Base-by-base conservation (phyloP, 495 filamentous ascomycete species). In the Podospora fimiseda region DNA sequence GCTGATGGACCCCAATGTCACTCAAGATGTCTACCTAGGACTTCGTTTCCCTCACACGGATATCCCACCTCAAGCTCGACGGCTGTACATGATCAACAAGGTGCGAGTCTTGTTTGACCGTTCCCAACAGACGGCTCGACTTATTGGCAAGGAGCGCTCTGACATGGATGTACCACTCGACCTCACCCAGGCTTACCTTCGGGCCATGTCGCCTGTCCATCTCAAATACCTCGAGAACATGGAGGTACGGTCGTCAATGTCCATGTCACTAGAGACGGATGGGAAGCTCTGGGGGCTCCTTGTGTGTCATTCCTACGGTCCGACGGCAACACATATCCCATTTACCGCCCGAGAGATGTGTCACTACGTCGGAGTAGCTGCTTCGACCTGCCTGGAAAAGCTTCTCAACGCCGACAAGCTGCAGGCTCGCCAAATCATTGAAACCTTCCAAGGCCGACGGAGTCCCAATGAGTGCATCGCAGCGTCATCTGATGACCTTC, bases 271-370 rank as follows among this genome's bases (percentile, higher is more conserved):
- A 52, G 88, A 84, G 51, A 80, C 79, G 1, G 86, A 88, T 56
- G 73, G 77, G 41, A 81, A 89, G 51, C 74, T 92, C 0, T 93
- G 88, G 88, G 89, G 89, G 0, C 70, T 93, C 30, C 87, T 93
- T 37, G 78, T 86, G 1, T 93, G 86, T 50, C 88, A 94, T 59
- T 77, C 80, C 0, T 90, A 92, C 59, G 86, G 80, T 8, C 60
- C 74, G 0, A 72, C 75, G 9, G 86, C 86, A 3, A 90, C 88
- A 78, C 75, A 88, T 33, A 87, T 93, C 0, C 82, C 85, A 0
- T 93, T 93, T 59, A 86, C 87, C 0, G 82, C 90, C 19, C 80
- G 88, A 9, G 90, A 90, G 64, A 86, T 94, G 82, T 91, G 85
- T 57, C 77, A 86, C 22, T 70, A 91, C 22, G 75, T 94, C 24